A percentile compares a stretch with the other conserved stretches of the same genome.
Conservation (phyloP, 441 rosid genomes). For the Jatropha podagrica region DNA sequence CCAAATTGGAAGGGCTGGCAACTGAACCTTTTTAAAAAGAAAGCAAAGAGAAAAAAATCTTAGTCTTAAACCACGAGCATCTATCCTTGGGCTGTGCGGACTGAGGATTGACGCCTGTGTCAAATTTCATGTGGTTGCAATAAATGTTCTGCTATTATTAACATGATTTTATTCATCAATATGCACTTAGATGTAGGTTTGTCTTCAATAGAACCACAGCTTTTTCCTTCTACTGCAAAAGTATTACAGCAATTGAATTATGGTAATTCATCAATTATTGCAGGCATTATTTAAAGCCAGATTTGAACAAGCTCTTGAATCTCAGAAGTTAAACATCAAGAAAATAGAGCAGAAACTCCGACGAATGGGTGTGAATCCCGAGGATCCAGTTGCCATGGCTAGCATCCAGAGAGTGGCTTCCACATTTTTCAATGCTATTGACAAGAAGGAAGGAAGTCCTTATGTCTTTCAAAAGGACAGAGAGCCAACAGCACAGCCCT, state of each 20-base stretch:
- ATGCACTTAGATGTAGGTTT: constrained; percentile 1
- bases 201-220: neutral
- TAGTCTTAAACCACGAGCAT: neutral
- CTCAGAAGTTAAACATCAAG: constrained; percentile 97
- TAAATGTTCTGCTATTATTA: neutral
- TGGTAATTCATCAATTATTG: constrained; percentile 21
- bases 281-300: constrained; percentile 98
- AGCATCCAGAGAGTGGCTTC: constrained; percentile 97
- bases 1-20: neutral
- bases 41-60: neutral
- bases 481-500: constrained; percentile 28
- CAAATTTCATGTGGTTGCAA: neutral
- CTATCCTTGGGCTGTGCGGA: neutral
- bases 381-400: constrained; percentile 99
- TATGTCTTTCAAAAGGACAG: constrained; percentile 76
- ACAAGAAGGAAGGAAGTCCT: constrained; percentile 91
- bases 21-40: neutral
- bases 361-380: constrained; percentile 87
- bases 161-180: neutral
- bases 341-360: constrained; percentile 88
- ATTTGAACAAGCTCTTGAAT: constrained; percentile 97
- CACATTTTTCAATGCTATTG: constrained; percentile 94
- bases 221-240: neutral
- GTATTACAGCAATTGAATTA: constrained; percentile 4
- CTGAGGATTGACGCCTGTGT: neutral